Evolutionary conservation across 2,329 filamentous ascomycete species (phyloP).

Genomic region (Metarhizium rileyi): DNA sequence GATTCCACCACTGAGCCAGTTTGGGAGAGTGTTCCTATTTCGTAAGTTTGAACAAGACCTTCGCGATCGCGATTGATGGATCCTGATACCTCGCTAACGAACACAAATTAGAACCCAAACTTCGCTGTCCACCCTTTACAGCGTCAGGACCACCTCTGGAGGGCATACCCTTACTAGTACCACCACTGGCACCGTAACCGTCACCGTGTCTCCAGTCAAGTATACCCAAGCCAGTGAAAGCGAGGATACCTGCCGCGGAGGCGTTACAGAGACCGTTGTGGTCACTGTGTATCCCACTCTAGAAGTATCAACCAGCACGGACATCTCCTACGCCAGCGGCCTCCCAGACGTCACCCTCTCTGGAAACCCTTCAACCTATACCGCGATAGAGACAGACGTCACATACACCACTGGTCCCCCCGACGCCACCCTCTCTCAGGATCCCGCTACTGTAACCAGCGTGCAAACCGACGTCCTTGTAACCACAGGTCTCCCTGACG

Average conservation of each 20-base stretch:
- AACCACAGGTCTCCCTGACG: conserved; percentile 22
- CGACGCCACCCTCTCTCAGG: conserved; percentile 19
- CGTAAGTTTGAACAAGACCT: conserved; percentile 17
- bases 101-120: conserved; percentile 21
- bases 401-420: conserved; percentile 15
- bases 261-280: conserved; percentile 6
- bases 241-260: conserved; percentile 8
- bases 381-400: conserved; percentile 13
- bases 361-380: conserved; percentile 15
- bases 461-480: conserved; percentile 17
- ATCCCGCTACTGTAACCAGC: conserved; percentile 20
- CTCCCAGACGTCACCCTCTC: conserved; percentile 19
- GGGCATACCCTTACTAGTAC: conserved; percentile 10
- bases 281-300: conserved; percentile 8
- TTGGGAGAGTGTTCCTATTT: conserved; percentile 22
- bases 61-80: neutral
- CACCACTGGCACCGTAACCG: conserved; percentile 12
- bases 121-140: conserved; percentile 23
- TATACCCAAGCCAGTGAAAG: conserved; percentile 17
- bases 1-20: neutral
- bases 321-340: conserved; percentile 13
- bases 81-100: neutral
- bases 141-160: conserved; percentile 2
- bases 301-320: conserved; percentile 17
- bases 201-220: conserved; percentile 13